Evolutionary conservation across 1,284 basidiomycete genomes (phyloP).

Genomic region (Chalciporus sp.): DNA sequence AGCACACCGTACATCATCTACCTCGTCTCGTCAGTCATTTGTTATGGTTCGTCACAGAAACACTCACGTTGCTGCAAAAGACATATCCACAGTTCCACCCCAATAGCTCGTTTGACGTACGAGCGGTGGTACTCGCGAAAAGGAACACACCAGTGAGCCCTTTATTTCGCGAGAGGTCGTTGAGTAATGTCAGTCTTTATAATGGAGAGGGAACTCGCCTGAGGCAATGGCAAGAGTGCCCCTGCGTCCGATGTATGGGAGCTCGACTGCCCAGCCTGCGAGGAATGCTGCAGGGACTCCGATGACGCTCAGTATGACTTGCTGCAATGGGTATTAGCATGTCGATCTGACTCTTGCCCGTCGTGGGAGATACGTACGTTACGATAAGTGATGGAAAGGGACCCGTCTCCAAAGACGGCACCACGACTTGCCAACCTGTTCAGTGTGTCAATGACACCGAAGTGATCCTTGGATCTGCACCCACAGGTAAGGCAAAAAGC

Average conservation of each 20-base stretch:
- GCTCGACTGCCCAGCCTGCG: constrained; percentile 65
- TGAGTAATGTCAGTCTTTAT: constrained; percentile 13
- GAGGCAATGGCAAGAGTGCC: constrained; percentile 63
- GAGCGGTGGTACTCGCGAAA: constrained; percentile 67
- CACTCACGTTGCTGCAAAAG: constrained; percentile 56
- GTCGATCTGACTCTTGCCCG: background rate
- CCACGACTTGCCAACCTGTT: constrained; percentile 49
- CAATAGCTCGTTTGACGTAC: constrained; percentile 61
- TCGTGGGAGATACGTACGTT: constrained; percentile 40
- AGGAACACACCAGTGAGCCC: constrained; percentile 70
- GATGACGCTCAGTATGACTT: constrained; percentile 61
- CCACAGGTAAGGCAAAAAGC: constrained; percentile 54
- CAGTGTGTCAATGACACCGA: constrained; percentile 3
- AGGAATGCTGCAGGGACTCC: constrained; percentile 70
- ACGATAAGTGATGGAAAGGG: constrained; percentile 52
- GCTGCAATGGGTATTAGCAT: constrained; percentile 33
- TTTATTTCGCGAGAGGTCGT: constrained; percentile 38
- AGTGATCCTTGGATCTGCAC: constrained; percentile 13
- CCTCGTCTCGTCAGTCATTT: background rate
- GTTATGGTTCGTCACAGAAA: background rate
- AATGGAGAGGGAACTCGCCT: constrained; percentile 33
- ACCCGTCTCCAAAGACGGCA: constrained; percentile 49
- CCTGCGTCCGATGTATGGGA: constrained; percentile 60
- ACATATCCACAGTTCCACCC: constrained; percentile 76
- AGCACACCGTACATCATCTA: constrained; percentile 76